Evolutionary conservation across 257 asterid genomes (phyloP).

Genomic region (Plectranthus barbatus): DNA sequence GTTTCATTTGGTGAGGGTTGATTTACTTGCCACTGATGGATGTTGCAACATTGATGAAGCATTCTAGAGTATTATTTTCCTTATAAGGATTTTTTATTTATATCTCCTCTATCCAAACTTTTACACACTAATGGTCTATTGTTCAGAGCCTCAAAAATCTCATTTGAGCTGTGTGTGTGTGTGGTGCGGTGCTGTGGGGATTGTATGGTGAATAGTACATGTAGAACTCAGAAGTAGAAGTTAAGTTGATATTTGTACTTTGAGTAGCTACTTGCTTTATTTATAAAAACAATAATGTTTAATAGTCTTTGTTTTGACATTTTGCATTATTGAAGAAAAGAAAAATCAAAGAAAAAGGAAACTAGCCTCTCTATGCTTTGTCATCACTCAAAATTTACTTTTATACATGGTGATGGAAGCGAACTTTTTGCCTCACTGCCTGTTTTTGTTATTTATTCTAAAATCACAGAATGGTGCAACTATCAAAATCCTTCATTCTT

Average conservation of each 20-base stretch:
- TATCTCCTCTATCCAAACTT: too few species aligned
- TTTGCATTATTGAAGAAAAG: not conserved
- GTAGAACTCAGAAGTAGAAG: not conserved
- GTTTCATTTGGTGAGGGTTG: too few species aligned
- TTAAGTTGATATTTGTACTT: not conserved
- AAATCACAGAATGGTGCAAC: not conserved
- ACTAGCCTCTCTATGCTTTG: not conserved
- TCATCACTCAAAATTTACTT: not conserved
- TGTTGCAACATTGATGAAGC: too few species aligned
- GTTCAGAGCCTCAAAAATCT: too few species aligned
- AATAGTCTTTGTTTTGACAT: not conserved
- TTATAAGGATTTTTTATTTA: too few species aligned
- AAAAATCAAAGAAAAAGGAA: not conserved
- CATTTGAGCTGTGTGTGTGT: too few species aligned
- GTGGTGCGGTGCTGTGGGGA: too few species aligned
- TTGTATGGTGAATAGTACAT: not conserved
- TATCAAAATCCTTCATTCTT: not conserved
- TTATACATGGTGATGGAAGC: not conserved
- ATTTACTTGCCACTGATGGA: too few species aligned
- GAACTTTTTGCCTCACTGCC: not conserved
- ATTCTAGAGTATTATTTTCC: too few species aligned
- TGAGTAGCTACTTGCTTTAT: not conserved
- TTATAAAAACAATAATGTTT: not conserved
- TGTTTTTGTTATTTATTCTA: not conserved
- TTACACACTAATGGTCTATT: too few species aligned